Evolutionary conservation across 148 eudicot species (phyloP), one percentile per base, ranked within the genome.

Genomic region (Arbutus unedo): DNA sequence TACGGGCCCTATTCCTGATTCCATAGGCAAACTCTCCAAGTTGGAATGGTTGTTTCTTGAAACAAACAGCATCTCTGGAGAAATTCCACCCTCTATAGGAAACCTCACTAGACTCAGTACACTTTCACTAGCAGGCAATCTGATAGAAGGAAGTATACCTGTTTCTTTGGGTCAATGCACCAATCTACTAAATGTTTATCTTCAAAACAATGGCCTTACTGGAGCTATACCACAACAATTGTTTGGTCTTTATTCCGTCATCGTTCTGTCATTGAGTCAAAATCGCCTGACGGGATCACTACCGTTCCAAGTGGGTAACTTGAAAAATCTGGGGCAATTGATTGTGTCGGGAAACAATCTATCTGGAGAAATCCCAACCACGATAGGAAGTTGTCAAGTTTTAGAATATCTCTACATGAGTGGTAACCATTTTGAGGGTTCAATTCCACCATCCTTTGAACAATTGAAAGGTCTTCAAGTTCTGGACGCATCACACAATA

Each of bases 31-130:
- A 21, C 71, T 82, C 41, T 10, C 78, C 38, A 45, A 56, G 3
- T 74, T 81, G 56, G 21, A 57, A 56, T 0, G 1, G 31, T 18
- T 81, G 15, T 25, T 16, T 15, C n/a, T 81, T 47, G 53, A 15
- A 8, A 81, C 6, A 43, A 85, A 81, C 60, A 71, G 72, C 10
- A 16, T 85, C 3, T 67, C 79, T 0, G 87, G 87, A 8, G 38
- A 62, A 54, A 81, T 85, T 71, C 87, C 87, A 16, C n/a, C 53
- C 13, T 45, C 84, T 15, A 76, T 85, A 8, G 87, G 87, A 19
- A 77, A 77, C 18, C 19, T 81, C 10, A 64, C 83, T 6, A 15
- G 59, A 21, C n/a, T 85, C 23, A 11, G 43, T 19, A 1, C 0
- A 25, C 74, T 85, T 25, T 1, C 0, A 4, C 13, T 81, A 49